Evolutionary conservation across 2,329 filamentous ascomycete species (phyloP), one percentile per base, ranked within the genome.

Genomic region (Alternaria longipes): DNA sequence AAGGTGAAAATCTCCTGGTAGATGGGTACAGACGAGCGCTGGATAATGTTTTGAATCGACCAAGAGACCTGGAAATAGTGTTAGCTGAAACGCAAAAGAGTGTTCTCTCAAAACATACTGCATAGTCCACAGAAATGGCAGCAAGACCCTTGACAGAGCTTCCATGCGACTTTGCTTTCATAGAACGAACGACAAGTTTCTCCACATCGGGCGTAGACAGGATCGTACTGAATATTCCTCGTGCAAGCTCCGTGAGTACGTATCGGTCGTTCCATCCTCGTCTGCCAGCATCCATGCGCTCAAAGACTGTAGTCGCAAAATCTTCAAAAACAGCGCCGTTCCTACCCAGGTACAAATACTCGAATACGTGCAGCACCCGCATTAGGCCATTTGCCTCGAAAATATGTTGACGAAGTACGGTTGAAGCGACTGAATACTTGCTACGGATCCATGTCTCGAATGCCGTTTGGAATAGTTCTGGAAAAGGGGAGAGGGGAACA

Each of bases 251-350:
- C 0, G 91, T 95, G 28, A 97, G 81, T 0, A 91, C 84, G 72
- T 94, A 97, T 20, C 89, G 87, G 75, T 97, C 93, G 63, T 90
- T 89, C 94, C 93, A 97, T 36, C 78, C 78, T 73, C 78, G 73
- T 81, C 84, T 78, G 12, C 80, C 80, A 50, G 78, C 82, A 67
- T 95, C 91, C 45, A 97, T 85, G 50, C 90, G 89, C 56, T 89
- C 86, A 72, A 97, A 97, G 1, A 97, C 77, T 12, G 86, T 85
- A 26, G 84, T 84, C 12, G 90, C 86, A 67, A 97, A 90, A 0
- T 81, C 78, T 47, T 90, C 86, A 1, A 90, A 86, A 0, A 88
- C 81, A 1, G 88, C 85, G 2, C 93, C 91, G 69, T 97, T 89
- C 16, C 86, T 87, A 78, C 91, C 90, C 22, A 97, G 84, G 74